Evolutionary conservation across 768 basidiomycete species (phyloP).

Genomic region (Amanita brunnescens): DNA sequence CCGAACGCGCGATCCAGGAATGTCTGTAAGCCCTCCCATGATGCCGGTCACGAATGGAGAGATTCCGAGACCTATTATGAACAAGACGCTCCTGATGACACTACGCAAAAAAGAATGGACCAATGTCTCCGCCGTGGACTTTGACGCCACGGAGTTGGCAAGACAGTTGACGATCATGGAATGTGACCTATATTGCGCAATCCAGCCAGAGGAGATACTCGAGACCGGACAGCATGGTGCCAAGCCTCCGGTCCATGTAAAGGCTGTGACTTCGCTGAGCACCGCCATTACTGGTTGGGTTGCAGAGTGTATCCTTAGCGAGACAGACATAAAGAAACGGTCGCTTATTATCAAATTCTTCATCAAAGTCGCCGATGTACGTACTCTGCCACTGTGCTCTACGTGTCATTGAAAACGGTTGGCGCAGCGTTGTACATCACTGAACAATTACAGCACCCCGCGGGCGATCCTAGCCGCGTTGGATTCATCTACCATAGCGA

Average conservation of each 20-base stretch:
- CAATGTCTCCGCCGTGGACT: slow-evolving; percentile 72
- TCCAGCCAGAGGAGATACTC: slow-evolving; percentile 82
- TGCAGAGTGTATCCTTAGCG: slow-evolving; percentile 86
- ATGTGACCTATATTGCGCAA: slow-evolving; percentile 75
- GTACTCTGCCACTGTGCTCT: slow-evolving; percentile 20
- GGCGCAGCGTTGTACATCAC: slow-evolving; percentile 68
- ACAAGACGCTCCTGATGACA: slow-evolving; percentile 60
- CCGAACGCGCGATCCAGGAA: slow-evolving; percentile 64
- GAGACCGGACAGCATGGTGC: slow-evolving; percentile 71
- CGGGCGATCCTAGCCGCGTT: slow-evolving; percentile 90
- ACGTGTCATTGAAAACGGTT: slow-evolving; percentile 3
- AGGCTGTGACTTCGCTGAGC: slow-evolving; percentile 79
- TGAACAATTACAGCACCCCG: slow-evolving; percentile 89
- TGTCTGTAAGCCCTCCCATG: slow-evolving; percentile 58
- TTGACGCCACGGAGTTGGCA: slow-evolving; percentile 87
- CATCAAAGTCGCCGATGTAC: slow-evolving; percentile 86
- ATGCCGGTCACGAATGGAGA: slow-evolving; percentile 41
- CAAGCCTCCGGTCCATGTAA: slow-evolving; percentile 60
- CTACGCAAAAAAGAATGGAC: slow-evolving; percentile 60
- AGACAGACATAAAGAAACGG: slow-evolving; percentile 82
- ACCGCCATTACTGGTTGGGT: slow-evolving; percentile 96
- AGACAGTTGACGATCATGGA: slow-evolving; percentile 95
- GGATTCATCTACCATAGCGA: slow-evolving; percentile 90
- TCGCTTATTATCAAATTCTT: slow-evolving; percentile 79
- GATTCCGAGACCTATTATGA: slow-evolving; percentile 82